Evolutionary conservation across 805 yeast genomes (phyloP).

Genomic region (Teunomyces funiuensis): DNA sequence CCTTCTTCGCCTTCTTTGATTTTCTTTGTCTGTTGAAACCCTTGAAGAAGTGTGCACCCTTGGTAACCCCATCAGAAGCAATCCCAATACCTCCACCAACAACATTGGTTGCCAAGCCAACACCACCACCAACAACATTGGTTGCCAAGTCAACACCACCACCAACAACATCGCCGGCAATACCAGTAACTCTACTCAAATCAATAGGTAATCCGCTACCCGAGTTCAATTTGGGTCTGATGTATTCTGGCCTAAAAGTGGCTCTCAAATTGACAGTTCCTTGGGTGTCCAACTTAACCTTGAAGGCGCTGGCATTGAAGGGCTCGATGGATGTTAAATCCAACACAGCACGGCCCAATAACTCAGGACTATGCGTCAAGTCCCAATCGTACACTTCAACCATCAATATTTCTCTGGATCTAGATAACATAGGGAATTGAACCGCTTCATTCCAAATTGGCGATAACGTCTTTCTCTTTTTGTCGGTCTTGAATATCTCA

Average conservation of each 20-base stretch:
- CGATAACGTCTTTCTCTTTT: constrained; percentile 62
- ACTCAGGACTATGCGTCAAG: constrained; percentile 65
- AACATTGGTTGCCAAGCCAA: constrained; percentile 41
- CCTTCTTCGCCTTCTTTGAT: constrained; percentile 8
- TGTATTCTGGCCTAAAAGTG: constrained; percentile 61
- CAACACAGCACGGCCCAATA: constrained; percentile 52
- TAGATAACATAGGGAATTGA: constrained; percentile 60
- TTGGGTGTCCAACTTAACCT: constrained; percentile 57
- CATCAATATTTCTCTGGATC: constrained; percentile 51
- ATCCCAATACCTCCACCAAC: constrained; percentile 48
- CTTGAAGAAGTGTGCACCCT: constrained; percentile 45
- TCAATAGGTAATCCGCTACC: constrained; percentile 41
- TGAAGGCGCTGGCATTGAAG: constrained; percentile 43
- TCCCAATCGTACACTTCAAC: constrained; percentile 75
- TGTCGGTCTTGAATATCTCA: constrained; percentile 56
- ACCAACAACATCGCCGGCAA: constrained; percentile 20
- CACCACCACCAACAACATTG: constrained; percentile 24
- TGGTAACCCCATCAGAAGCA: constrained; percentile 47
- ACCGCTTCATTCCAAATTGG: constrained; percentile 78
- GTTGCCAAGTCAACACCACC: constrained; percentile 18
- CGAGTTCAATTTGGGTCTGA: constrained; percentile 57
- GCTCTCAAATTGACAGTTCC: constrained; percentile 59
- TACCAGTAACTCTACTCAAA: constrained; percentile 30
- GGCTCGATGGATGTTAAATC: constrained; percentile 54
- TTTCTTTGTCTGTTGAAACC: constrained; percentile 28